Base-by-base conservation (phyloP, 2,329 filamentous ascomycete genomes). In the Hymenoscyphus repandus region DNA sequence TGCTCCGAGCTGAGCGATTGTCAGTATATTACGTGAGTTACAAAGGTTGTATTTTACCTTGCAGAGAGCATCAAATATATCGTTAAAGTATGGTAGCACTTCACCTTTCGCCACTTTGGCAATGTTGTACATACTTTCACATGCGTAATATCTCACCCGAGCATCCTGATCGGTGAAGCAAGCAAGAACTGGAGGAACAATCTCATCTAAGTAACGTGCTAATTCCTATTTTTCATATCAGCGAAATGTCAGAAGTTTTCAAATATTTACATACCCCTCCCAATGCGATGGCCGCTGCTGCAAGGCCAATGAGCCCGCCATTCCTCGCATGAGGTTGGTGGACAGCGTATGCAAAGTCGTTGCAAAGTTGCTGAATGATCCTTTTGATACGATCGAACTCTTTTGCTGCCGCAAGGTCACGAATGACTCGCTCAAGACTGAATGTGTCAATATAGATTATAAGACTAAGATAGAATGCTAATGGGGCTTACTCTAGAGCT, bases 91-190 rank as follows among this genome's bases (percentile, higher is more conserved):
- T 37, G 95, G 81, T 58, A 99, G 72, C 17, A 99, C 93, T 70
- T 99, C 93, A 34, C 95, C 93, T 71, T 99, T 99, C 54, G 92
- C 93, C 43, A 99, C 93, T 72, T 99, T 99, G 65, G 93, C 91
- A 66, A 99, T 99, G 70, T 99, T 99, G 73, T 99, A 99, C 93
- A 99, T 99, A 69, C 91, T 95, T 74, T 99, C 93, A 72, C 93
- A 99, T 20, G 93, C 93, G 72, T 99, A 99, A 70, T 99, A 99
- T 58, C 93, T 82, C 31, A 97, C 93, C 52, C 93, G 82, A 27
- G 93, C 91, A 85, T 99, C 93, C 74, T 97, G 93, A 62, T 99
- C 95, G 51, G 88, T 89, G 70, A 99, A 99, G 74, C 95, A 99
- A 47, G 93, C 93, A 41, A 99, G 79, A 5, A 99, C 93, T 2